Percentiles rank a stretch among this genome's conserved stretches.
phyloP scores from a whole-genome alignment of 2,329 filamentous ascomycete genomes.

The Phymatotrichopsis omnivora region DNA sequence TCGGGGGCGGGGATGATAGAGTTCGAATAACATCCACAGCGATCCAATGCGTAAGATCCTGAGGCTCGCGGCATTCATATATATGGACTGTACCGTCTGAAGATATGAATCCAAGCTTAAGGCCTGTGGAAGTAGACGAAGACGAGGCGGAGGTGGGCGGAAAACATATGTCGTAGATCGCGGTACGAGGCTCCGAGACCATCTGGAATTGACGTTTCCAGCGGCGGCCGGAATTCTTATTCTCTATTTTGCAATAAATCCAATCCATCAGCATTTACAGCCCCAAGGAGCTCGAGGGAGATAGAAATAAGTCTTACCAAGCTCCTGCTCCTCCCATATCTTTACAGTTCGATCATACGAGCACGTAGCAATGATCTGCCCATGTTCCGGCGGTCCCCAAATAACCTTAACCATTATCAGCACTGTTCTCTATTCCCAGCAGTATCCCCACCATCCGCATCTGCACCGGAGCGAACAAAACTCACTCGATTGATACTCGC shows the following conservation, averaged over 20 bases:
- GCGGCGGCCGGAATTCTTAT: conserved; percentile 22
- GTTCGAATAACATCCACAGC: conserved; percentile 29
- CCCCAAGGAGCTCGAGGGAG: not conserved
- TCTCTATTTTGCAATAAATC: conserved; percentile 11
- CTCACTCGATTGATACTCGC: conserved; percentile 30
- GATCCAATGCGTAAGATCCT: conserved; percentile 31
- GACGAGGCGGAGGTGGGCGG: conserved; percentile 25
- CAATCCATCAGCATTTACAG: conserved; percentile 3
- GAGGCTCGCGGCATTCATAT: conserved; percentile 32
- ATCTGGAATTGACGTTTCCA: conserved; percentile 31
- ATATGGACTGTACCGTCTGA: conserved; percentile 30
- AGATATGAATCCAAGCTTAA: conserved; percentile 31
- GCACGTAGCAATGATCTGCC: conserved; percentile 32
- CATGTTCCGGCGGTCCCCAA: conserved; percentile 31
- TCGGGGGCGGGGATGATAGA: conserved; percentile 22
- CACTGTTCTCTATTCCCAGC: not conserved
- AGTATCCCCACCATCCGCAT: not conserved
- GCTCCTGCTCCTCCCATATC: conserved; percentile 32
- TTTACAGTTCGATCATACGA: conserved; percentile 31
- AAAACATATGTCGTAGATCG: conserved; percentile 31
- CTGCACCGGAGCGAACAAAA: conserved; percentile 1
- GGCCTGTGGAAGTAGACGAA: conserved; percentile 24
- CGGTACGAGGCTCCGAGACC: conserved; percentile 29
- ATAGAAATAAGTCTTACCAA: conserved; percentile 15
- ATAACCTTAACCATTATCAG: conserved; percentile 22